phyloP scores from a whole-genome alignment of 257 asterid genomes.

The Coffea canephora region DNA sequence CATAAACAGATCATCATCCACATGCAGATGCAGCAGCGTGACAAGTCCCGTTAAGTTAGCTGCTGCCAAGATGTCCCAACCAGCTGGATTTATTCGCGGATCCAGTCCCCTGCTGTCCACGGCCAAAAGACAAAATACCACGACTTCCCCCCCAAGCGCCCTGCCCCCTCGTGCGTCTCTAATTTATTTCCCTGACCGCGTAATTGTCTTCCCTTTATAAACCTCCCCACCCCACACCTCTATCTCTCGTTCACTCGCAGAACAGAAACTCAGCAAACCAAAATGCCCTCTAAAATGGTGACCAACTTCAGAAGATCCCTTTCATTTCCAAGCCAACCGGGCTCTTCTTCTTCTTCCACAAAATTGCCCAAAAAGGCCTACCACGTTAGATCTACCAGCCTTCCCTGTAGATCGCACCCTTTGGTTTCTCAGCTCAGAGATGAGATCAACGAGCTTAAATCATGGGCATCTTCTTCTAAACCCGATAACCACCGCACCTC shows the following conservation, averaged over 20 bases:
- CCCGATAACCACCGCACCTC: slow-evolving; percentile 35
- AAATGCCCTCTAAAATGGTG: slow-evolving; percentile 72
- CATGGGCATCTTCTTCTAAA: slow-evolving; percentile 34
- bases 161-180: background rate
- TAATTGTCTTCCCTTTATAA: slow-evolving; percentile 7
- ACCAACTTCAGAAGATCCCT: slow-evolving; percentile 69
- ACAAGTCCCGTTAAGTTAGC: too few species aligned
- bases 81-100: slow-evolving; percentile 36
- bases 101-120: slow-evolving; percentile 8
- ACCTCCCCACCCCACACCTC: background rate
- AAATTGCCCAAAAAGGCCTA: slow-evolving; percentile 36
- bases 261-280: background rate
- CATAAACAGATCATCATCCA: slow-evolving; percentile 5
- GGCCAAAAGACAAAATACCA: too few species aligned
- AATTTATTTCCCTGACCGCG: background rate
- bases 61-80: slow-evolving; percentile 13
- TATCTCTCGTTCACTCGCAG: background rate
- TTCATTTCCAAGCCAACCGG: slow-evolving; percentile 64
- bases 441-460: slow-evolving; percentile 39
- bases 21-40: too few species aligned
- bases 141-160: too few species aligned
- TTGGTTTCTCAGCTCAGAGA: slow-evolving; percentile 61
- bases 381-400: slow-evolving; percentile 79
- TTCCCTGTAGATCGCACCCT: slow-evolving; percentile 78
- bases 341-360: slow-evolving; percentile 9